Base-by-base conservation (phyloP, 768 basidiomycete genomes). In the Tephrocybe sp. region DNA sequence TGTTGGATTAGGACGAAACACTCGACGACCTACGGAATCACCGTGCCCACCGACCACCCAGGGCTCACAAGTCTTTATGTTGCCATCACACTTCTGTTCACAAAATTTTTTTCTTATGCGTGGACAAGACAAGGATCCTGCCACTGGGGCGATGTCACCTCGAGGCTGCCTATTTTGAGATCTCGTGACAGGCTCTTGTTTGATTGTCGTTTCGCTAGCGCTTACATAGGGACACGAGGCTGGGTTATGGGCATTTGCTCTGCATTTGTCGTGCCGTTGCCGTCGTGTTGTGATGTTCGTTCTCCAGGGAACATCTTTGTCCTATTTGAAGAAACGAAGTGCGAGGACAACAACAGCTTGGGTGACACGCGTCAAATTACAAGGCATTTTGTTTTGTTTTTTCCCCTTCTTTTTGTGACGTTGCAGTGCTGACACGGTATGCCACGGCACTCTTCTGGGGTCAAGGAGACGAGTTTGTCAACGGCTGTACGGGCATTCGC, bases 91-190 rank as follows among this genome's bases (percentile, higher is more conserved):
- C 8, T 37, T 44, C 33, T 26, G 7, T 26, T 26, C 40, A 14
- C 39, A 17, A 17, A 25, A 10, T 30, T 30, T 34, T n/a, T n/a
- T n/a, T n/a, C n/a, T n/a, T n/a, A n/a, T n/a, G n/a, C n/a, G 38
- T 20, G 21, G 38, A 6, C 34, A 12, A 34, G 12, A 11, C 21
- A 41, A 24, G n/a, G 17, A 39, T 39, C 40, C 11, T 3, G 40
- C 20, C 7, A 25, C 24, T 14, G 25, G 4, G 40, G 40, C 10
- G 21, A 24, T 1, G 40, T 3, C 15, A 36, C 50, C 55, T 52
- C 48, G 55, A 57, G 55, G 55, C n/a, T 20, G 28, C 32, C 42
- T 47, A 49, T 49, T 55, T 42, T 30, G n/a, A 36, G 18, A 50
- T 45, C 48, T 36, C 53, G 48, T 55, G 48, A 50, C 43, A 45